Evolutionary conservation across 306 rosid species (phyloP).

Genomic region (Calophaca sinica): DNA sequence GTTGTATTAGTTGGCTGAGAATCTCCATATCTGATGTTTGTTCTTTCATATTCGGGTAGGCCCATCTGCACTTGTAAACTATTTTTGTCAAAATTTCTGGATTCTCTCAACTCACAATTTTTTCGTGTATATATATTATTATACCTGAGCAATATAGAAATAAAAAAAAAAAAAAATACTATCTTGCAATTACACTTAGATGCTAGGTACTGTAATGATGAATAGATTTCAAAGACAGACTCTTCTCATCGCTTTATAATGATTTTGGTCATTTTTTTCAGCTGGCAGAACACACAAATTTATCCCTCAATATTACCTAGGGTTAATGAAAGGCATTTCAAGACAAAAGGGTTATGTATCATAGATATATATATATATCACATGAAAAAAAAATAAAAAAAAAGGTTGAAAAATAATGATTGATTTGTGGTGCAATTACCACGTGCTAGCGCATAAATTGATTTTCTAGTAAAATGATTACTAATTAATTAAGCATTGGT

Average conservation of each 20-base stretch:
- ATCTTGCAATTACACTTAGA: too few relatives aligned
- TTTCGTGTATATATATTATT: background rate
- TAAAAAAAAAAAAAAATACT: too few relatives aligned
- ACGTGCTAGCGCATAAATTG: too few relatives aligned
- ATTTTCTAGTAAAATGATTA: too few relatives aligned
- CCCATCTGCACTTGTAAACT: slow-evolving; percentile 64
- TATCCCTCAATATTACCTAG: background rate
- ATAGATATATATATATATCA: too few relatives aligned
- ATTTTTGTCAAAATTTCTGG: slow-evolving; percentile 8
- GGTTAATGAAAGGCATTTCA: too few relatives aligned
- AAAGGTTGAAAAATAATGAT: background rate
- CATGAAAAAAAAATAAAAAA: too few relatives aligned
- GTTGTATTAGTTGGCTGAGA: slow-evolving; percentile 59
- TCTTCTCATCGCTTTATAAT: background rate
- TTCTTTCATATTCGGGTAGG: slow-evolving; percentile 68
- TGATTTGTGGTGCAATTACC: too few relatives aligned
- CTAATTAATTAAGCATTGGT: too few relatives aligned
- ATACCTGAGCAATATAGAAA: too few relatives aligned
- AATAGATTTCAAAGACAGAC: background rate
- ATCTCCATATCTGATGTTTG: slow-evolving; percentile 72
- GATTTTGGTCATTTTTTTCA: background rate
- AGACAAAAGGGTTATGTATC: too few relatives aligned
- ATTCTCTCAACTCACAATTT: slow-evolving; percentile 16
- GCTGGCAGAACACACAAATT: background rate
- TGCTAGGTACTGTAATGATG: background rate